phyloP scores from a whole-genome alignment of 2,329 filamentous ascomycete species.

The Sarocladiaceae sp. region DNA sequence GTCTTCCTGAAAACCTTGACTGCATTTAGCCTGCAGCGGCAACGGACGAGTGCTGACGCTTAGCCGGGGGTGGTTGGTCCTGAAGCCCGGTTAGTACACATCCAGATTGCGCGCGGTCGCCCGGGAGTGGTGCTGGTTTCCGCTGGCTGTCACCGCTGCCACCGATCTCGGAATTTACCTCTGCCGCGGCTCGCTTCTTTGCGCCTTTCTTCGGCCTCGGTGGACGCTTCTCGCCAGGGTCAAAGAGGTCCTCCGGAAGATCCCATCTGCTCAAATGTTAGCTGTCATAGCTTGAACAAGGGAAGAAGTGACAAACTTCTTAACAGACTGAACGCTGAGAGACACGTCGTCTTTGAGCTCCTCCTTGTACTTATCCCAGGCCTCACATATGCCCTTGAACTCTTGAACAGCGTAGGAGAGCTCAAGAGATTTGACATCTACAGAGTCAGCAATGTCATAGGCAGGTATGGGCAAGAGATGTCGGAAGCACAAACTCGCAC shows the following conservation, averaged over 20 bases:
- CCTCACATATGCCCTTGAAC: conserved; percentile 77
- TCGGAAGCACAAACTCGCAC: not conserved
- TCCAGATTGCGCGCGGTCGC: conserved; percentile 5
- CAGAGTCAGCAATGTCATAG: conserved; percentile 23
- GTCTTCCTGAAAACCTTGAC: not conserved
- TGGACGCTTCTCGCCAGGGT: conserved; percentile 68
- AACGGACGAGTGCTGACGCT: conserved; percentile 35
- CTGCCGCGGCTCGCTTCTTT: conserved; percentile 43
- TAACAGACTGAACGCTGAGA: conserved; percentile 74
- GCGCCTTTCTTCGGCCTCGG: conserved; percentile 53
- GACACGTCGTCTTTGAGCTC: conserved; percentile 57
- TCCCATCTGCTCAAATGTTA: conserved; percentile 50
- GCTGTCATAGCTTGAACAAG: not conserved
- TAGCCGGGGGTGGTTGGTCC: conserved; percentile 33
- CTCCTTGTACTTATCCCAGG: conserved; percentile 68
- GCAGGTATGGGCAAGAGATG: not conserved
- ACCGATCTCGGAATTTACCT: conserved; percentile 26
- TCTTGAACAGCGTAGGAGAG: conserved; percentile 76
- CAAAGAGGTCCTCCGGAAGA: conserved; percentile 85
- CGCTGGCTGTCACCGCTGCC: not conserved
- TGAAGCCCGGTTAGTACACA: conserved; percentile 21
- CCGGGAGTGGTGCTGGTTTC: conserved; percentile 11
- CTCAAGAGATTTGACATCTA: conserved; percentile 65
- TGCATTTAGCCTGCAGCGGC: conserved; percentile 29
- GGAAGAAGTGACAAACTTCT: conserved; percentile 58